Evolutionary conservation across 805 yeast species (phyloP).

Genomic region (Candida methanosorbosa): DNA sequence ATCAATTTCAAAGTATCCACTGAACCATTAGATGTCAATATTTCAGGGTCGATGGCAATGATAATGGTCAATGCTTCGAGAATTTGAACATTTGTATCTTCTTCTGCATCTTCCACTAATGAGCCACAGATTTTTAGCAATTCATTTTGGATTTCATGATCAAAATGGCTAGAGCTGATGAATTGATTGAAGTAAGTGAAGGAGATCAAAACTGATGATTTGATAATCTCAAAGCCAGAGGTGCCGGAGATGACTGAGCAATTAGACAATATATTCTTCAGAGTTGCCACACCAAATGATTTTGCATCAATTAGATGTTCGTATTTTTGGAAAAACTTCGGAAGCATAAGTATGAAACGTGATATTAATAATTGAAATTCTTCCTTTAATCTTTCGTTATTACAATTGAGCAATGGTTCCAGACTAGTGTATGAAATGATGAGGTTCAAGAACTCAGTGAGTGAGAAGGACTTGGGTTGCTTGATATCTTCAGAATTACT

Average conservation of each 20-base stretch:
- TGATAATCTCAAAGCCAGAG: slow-evolving; percentile 14
- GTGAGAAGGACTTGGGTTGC: slow-evolving; percentile 11
- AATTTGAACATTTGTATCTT: slow-evolving; percentile 69
- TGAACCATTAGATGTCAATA: slow-evolving; percentile 20
- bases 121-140: slow-evolving; percentile 29
- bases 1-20: slow-evolving; percentile 42
- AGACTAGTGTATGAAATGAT: slow-evolving; percentile 2
- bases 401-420: slow-evolving; percentile 5
- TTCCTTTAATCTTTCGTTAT: slow-evolving; percentile 15
- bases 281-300: slow-evolving; percentile 15
- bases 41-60: slow-evolving; percentile 36
- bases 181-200: slow-evolving; percentile 35
- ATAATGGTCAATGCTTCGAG: slow-evolving; percentile 61
- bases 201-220: slow-evolving; percentile 36
- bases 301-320: slow-evolving; percentile 14
- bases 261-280: slow-evolving; percentile 12
- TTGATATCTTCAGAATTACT: slow-evolving; percentile 26
- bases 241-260: neutral
- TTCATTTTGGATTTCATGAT: slow-evolving; percentile 15
- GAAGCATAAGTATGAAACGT: slow-evolving; percentile 43
- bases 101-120: slow-evolving; percentile 56
- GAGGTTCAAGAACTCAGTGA: slow-evolving; percentile 15
- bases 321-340: slow-evolving; percentile 49
- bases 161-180: slow-evolving; percentile 22
- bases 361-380: slow-evolving; percentile 28